Percentiles rank a stretch among this genome's conserved stretches.
Evolutionary conservation across 2,329 filamentous ascomycete species (phyloP).

Genomic region (Penicillium decumbens): DNA sequence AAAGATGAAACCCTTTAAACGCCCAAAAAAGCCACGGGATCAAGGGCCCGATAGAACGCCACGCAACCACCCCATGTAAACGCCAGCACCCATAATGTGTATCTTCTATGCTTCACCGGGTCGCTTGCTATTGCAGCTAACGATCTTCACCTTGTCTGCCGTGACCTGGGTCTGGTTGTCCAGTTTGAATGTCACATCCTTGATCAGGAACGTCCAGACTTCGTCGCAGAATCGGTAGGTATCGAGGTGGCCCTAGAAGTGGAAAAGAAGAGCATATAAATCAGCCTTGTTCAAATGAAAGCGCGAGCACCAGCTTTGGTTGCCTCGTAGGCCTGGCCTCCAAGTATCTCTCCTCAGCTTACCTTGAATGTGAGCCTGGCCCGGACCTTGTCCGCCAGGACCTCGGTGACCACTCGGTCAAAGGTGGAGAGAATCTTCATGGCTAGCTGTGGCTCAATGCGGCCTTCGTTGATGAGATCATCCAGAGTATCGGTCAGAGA

Average conservation of each 20-base stretch:
- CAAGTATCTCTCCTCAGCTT: conserved; percentile 23
- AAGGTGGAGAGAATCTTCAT: conserved; percentile 98
- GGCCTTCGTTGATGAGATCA: conserved; percentile 87
- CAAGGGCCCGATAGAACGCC: conserved; percentile 5
- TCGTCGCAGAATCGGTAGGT: conserved; percentile 99
- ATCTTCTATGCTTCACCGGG: conserved; percentile 52
- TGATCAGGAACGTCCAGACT: conserved; percentile 99
- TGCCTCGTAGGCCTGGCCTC: not conserved
- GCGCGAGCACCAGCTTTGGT: not conserved
- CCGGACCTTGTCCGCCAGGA: conserved; percentile 88
- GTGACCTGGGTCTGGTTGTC: conserved; percentile 71
- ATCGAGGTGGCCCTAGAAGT: conserved; percentile 80
- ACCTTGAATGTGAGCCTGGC: conserved; percentile 93
- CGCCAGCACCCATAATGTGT: conserved; percentile 14
- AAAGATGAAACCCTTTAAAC: conserved; percentile 6
- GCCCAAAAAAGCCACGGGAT: conserved; percentile 4
- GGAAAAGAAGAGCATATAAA: conserved; percentile 1
- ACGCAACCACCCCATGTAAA: conserved; percentile 9
- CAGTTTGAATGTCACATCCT: conserved; percentile 98
- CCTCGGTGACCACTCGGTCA: conserved; percentile 86
- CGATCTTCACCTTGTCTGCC: conserved; percentile 96
- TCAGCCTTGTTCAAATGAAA: conserved; percentile 11
- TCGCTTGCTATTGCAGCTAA: conserved; percentile 91
- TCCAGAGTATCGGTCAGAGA: conserved; percentile 95
- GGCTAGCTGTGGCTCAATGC: conserved; percentile 94